Percentiles rank a stretch among this genome's conserved stretches.
Evolutionary conservation across 768 basidiomycete genomes (phyloP).

Genomic region (Mycena latifolia): DNA sequence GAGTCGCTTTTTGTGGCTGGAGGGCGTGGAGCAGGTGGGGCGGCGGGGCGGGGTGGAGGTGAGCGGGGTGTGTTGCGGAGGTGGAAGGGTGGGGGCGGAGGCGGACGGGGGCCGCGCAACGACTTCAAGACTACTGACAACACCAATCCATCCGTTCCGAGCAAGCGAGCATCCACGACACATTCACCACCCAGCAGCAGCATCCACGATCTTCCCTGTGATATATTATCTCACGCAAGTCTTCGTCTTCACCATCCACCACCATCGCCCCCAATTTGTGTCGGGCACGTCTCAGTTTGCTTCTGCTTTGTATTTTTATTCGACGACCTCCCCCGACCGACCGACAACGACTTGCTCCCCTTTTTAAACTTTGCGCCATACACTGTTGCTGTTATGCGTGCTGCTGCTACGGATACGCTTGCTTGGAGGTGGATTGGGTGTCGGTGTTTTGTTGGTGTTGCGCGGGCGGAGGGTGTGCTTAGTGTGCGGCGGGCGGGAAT

Average conservation of each 20-base stretch:
- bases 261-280: conserved; percentile 6
- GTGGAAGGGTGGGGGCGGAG: conserved; percentile 3
- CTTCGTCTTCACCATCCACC: conserved; percentile 15
- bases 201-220: conserved; percentile 25
- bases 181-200: conserved; percentile 27
- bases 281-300: conserved; percentile 19
- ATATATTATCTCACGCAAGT: conserved; percentile 23
- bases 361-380: conserved; percentile 9
- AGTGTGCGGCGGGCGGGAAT: not conserved
- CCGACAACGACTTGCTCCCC: conserved; percentile 16
- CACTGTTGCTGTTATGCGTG: conserved; percentile 16
- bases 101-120: conserved; percentile 14
- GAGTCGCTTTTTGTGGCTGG: not conserved
- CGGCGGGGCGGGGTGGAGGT: not conserved
- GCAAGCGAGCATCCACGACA: conserved; percentile 4
- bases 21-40: too few species aligned
- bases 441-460: conserved; percentile 13
- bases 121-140: conserved; percentile 25
- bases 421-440: conserved; percentile 10
- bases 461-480: conserved; percentile 8
- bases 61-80: conserved; percentile 1
- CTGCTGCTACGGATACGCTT: conserved; percentile 21
- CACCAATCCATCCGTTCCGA: conserved; percentile 14
- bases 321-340: conserved; percentile 10
- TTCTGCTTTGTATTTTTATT: conserved; percentile 35